Evolutionary conservation across 768 basidiomycete genomes (phyloP), one percentile per base, ranked within the genome.

Genomic region (Trametes gibbosa): DNA sequence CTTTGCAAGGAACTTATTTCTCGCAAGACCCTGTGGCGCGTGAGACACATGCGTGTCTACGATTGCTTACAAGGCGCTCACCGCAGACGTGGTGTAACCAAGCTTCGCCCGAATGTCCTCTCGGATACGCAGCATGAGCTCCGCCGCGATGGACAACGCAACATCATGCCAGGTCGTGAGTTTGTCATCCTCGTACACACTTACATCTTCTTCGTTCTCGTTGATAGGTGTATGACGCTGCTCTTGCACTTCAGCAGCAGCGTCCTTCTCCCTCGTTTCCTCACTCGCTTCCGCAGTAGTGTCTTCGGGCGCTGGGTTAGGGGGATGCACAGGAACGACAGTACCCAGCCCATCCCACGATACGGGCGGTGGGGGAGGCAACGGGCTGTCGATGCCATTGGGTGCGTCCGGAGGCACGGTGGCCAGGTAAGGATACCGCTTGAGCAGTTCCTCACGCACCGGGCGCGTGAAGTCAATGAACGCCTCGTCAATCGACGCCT

Each of bases 401-500:
- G 85, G 84, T 0, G 89, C 84, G 58, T 87, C 82, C 0, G 78
- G 68, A 1, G 95, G 94, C 2, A 88, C 81, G 19, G 81, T 69
- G 0, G 84, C 80, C 24, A 99, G 83, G 69, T 92, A 79, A 0
- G 95, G 91, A 67, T 88, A 92, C 41, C 84, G 77, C 49, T 83
- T 79, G 2, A 98, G 75, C 1, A 99, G 73, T 45, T 82, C 75
- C 56, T 87, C 83, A 37, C 91, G 85, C n/a, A 93, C 85, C 34
- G 89, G 87, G 9, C 79, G 79, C 3, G 94, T 91, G 56, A 98
- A 82, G 71, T 98, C 96, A 56, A 98, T 84, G 72, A 95, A 99
- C 0, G 92, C 94, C 69, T 99, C 97, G 67, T 98, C 97, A 35
- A 98, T 97, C 0, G 93, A 96, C 23, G 97, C 97, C 70, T 95